Evolutionary conservation across 2,329 filamentous ascomycete genomes (phyloP).

Genomic region (Setomelanomma holmii): DNA sequence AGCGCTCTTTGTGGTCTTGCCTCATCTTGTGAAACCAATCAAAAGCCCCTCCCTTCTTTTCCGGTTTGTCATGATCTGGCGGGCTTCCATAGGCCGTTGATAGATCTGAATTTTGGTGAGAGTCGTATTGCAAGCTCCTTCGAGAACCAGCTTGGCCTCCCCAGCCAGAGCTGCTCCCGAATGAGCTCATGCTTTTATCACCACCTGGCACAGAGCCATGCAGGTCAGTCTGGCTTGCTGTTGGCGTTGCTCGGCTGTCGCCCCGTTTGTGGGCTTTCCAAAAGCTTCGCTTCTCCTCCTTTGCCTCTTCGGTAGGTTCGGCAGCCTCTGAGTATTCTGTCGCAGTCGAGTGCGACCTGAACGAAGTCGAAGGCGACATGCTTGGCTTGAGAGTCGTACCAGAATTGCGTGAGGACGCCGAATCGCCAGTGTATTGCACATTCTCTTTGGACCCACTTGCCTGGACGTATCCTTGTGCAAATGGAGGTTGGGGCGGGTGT

Average conservation of each 20-base stretch:
- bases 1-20: slow-evolving; percentile 63
- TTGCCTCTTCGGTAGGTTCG: slow-evolving; percentile 72
- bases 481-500: slow-evolving; percentile 41
- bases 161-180: slow-evolving; percentile 43
- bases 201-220: slow-evolving; percentile 46
- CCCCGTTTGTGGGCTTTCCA: slow-evolving; percentile 68
- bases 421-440: slow-evolving; percentile 34
- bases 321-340: slow-evolving; percentile 82
- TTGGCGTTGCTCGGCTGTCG: slow-evolving; percentile 45
- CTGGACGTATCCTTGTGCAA: slow-evolving; percentile 34
- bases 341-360: slow-evolving; percentile 71
- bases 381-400: slow-evolving; percentile 66
- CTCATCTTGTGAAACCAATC: slow-evolving; percentile 72
- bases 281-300: slow-evolving; percentile 68
- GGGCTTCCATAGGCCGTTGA: slow-evolving; percentile 42
- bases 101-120: slow-evolving; percentile 34
- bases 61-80: slow-evolving; percentile 46
- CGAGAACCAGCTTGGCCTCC: slow-evolving; percentile 28
- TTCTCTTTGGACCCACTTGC: slow-evolving; percentile 35
- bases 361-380: slow-evolving; percentile 76
- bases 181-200: slow-evolving; percentile 50
- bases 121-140: slow-evolving; percentile 44
- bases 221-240: slow-evolving; percentile 45
- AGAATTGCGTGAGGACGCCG: slow-evolving; percentile 55
- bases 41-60: slow-evolving; percentile 65